phyloP scores from a whole-genome alignment of 75 land plant genomes.

The Pinus taeda region DNA sequence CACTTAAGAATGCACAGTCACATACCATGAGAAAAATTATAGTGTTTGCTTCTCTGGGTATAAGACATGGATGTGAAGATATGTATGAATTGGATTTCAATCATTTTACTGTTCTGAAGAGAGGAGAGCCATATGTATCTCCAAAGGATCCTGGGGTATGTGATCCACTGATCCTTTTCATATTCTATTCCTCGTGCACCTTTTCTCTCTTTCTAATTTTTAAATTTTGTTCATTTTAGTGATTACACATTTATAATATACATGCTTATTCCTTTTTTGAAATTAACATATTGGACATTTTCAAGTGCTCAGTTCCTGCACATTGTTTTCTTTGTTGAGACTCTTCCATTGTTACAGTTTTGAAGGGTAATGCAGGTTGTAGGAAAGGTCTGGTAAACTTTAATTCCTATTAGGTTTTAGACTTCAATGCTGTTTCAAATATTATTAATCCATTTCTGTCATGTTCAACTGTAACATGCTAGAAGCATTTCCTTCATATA shows the following conservation, averaged over 20 bases:
- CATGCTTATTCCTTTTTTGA: neutral
- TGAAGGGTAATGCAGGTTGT: neutral
- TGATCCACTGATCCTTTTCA: neutral
- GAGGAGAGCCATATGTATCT: slow-evolving; percentile 45
- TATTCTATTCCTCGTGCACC: neutral
- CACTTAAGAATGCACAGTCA: slow-evolving; percentile 48
- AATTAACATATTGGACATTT: neutral
- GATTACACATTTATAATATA: neutral
- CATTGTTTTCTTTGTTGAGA: neutral
- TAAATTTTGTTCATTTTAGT: neutral
- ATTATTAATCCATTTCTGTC: neutral
- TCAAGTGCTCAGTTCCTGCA: neutral
- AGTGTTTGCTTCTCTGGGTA: slow-evolving; percentile 45
- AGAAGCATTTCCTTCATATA: neutral
- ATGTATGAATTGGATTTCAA: slow-evolving; percentile 52
- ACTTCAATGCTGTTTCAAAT: neutral
- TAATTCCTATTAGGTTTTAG: neutral
- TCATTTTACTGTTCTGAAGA: slow-evolving; percentile 31
- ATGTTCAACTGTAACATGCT: neutral
- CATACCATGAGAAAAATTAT: slow-evolving; percentile 50
- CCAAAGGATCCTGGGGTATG: slow-evolving; percentile 51
- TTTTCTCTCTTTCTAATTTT: neutral
- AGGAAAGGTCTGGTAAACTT: neutral
- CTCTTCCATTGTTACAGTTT: neutral
- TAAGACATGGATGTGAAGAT: slow-evolving; percentile 60